Percentiles rank a stretch among this genome's conserved stretches.
These are phyloP conservation scores for Tricholoma hemisulphureum DNA, from an alignment of 768 basidiomycete genomes.

Conservation along the genomic window DNA sequence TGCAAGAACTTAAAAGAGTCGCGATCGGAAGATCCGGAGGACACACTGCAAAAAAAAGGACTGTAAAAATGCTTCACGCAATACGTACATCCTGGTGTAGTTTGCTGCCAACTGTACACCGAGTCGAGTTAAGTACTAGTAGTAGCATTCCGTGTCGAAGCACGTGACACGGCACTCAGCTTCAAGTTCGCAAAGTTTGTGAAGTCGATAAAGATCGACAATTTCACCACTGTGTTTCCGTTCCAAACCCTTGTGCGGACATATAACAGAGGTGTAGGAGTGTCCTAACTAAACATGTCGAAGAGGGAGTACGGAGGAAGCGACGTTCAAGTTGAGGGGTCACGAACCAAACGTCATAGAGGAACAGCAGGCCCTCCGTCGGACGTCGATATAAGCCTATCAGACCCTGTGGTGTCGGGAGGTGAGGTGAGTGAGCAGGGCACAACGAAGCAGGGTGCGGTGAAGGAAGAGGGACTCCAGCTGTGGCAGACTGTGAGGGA, in stretches of 20 bases:
- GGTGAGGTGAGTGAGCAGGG: slow-evolving; percentile 17
- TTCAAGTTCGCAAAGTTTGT: slow-evolving; percentile 1
- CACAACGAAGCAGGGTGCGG: slow-evolving; percentile 34
- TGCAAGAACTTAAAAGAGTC: slow-evolving; percentile 46
- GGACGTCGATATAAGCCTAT: slow-evolving; percentile 41
- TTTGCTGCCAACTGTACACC: background rate
- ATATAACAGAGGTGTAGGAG: slow-evolving; percentile 4
- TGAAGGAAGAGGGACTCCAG: slow-evolving; percentile 67
- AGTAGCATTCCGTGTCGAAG: slow-evolving; percentile 13
- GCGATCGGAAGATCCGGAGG: slow-evolving; percentile 38
- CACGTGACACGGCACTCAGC: slow-evolving; percentile 21
- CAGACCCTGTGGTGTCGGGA: slow-evolving; percentile 29
- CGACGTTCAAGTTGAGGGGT: slow-evolving; percentile 38
- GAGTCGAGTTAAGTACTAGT: too few relatives aligned
- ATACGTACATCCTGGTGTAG: background rate
- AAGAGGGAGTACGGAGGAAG: slow-evolving; percentile 39
- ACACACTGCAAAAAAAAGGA: background rate
- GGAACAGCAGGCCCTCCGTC: slow-evolving; percentile 35
- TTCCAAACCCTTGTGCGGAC: slow-evolving; percentile 3
- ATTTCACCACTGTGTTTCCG: slow-evolving; percentile 2
- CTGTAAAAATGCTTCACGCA: background rate
- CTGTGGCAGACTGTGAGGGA: slow-evolving; percentile 80
- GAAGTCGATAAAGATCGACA: background rate
- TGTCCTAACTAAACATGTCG: slow-evolving; percentile 29
- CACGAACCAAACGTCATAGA: slow-evolving; percentile 45